A percentile compares a stretch with the other conserved stretches of the same genome.
These are phyloP conservation scores for Chloranthus sessilifolius DNA, from an alignment of 164 flowering plant species.

Conservation along the genomic window DNA sequence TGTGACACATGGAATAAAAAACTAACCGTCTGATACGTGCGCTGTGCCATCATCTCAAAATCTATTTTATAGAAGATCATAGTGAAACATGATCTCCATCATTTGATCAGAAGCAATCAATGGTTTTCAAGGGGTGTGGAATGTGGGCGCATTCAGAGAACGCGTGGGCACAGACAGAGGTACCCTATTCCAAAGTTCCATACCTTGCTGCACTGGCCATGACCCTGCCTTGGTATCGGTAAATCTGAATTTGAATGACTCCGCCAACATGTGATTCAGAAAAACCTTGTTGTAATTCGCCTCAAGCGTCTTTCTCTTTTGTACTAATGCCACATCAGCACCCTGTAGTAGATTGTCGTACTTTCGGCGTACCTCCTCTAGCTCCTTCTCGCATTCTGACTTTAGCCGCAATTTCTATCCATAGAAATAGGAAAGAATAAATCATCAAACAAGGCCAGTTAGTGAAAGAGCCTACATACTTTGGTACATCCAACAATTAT, in stretches of 20 bases:
- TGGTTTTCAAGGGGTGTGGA: too few relatives aligned
- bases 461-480: background rate
- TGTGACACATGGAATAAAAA: too few relatives aligned
- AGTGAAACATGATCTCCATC: too few relatives aligned
- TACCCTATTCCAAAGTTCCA: too few relatives aligned
- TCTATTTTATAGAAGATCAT: too few relatives aligned
- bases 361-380: constrained; percentile 55
- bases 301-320: constrained; percentile 35
- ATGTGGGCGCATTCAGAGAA: too few relatives aligned
- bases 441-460: too few relatives aligned
- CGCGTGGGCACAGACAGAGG: too few relatives aligned
- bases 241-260: constrained; percentile 46
- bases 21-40: too few relatives aligned
- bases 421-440: constrained; percentile 6
- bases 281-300: constrained; percentile 29
- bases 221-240: constrained; percentile 15
- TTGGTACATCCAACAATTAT: too few relatives aligned
- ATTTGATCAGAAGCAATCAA: too few relatives aligned
- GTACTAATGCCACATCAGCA: constrained; percentile 32
- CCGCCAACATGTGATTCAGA: constrained; percentile 54
- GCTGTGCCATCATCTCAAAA: too few relatives aligned
- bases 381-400: constrained; percentile 63
- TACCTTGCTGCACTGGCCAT: constrained; percentile 12
- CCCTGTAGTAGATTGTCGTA: constrained; percentile 42
- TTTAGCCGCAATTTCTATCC: constrained; percentile 48